Evolutionary conservation across 2,329 filamentous ascomycete species (phyloP).

Genomic region (Arthroderma sp.): DNA sequence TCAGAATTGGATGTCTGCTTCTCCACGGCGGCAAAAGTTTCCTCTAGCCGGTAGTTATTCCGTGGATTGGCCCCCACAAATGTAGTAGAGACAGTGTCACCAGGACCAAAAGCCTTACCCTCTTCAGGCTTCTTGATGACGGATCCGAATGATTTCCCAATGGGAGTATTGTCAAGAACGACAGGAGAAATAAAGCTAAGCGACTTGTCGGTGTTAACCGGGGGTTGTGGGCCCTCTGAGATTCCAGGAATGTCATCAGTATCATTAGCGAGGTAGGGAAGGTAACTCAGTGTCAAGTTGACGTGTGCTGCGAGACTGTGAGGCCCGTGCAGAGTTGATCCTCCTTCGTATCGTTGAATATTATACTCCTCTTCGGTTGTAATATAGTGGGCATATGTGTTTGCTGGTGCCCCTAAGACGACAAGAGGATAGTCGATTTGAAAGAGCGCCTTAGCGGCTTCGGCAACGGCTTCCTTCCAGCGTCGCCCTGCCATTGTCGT

Average conservation of each 20-base stretch:
- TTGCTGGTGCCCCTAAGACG: slow-evolving; percentile 76
- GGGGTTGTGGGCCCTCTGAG: slow-evolving; percentile 50
- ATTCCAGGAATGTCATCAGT: slow-evolving; percentile 28
- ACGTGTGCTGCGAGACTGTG: slow-evolving; percentile 77
- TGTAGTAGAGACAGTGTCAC: slow-evolving; percentile 48
- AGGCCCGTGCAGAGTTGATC: slow-evolving; percentile 74
- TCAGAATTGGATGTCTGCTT: slow-evolving; percentile 33
- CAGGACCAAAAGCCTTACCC: slow-evolving; percentile 42
- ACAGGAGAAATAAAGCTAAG: slow-evolving; percentile 71
- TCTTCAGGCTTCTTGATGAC: slow-evolving; percentile 44
- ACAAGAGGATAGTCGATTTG: slow-evolving; percentile 50
- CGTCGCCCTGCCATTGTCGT: slow-evolving; percentile 85
- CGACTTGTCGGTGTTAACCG: slow-evolving; percentile 63
- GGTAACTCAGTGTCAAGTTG: slow-evolving; percentile 63
- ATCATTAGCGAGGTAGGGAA: slow-evolving; percentile 50
- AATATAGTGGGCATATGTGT: slow-evolving; percentile 78
- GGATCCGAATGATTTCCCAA: slow-evolving; percentile 58
- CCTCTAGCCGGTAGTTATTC: slow-evolving; percentile 69
- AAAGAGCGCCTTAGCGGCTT: slow-evolving; percentile 39
- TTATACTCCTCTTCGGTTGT: slow-evolving; percentile 66
- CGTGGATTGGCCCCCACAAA: slow-evolving; percentile 85
- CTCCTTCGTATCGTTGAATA: slow-evolving; percentile 88
- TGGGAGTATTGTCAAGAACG: slow-evolving; percentile 54
- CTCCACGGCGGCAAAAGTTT: slow-evolving; percentile 68
- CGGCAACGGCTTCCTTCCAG: slow-evolving; percentile 60